Evolutionary conservation across 2,329 filamentous ascomycete species (phyloP).

Genomic region (Aureobasidium zeae): DNA sequence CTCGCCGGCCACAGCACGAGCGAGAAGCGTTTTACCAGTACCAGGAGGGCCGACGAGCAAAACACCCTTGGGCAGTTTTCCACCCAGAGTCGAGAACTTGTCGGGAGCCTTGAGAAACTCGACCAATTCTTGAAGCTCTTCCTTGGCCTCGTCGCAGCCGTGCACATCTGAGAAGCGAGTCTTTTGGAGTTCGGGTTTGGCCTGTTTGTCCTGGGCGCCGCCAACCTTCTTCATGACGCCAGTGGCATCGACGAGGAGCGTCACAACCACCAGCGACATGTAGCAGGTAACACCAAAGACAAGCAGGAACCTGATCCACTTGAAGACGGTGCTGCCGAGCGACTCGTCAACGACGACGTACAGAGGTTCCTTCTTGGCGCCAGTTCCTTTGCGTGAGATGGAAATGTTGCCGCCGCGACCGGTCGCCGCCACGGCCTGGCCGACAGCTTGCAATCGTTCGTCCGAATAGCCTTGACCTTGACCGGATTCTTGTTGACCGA

Average conservation of each 20-base stretch:
- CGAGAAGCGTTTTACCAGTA: slow-evolving; percentile 93
- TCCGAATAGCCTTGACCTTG: slow-evolving; percentile 41
- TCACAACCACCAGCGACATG: slow-evolving; percentile 66
- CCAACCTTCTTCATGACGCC: slow-evolving; percentile 71
- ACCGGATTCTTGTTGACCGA: slow-evolving; percentile 42
- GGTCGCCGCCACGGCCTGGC: slow-evolving; percentile 69
- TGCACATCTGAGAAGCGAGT: slow-evolving; percentile 90
- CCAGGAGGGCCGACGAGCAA: slow-evolving; percentile 90
- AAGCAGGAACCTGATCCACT: slow-evolving; percentile 80
- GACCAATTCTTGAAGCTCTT: slow-evolving; percentile 92
- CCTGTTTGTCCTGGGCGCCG: slow-evolving; percentile 65
- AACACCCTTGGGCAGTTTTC: slow-evolving; percentile 94
- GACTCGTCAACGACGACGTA: slow-evolving; percentile 95
- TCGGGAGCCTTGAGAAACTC: slow-evolving; percentile 93
- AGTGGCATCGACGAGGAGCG: slow-evolving; percentile 72
- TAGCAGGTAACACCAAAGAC: slow-evolving; percentile 74
- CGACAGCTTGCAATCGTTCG: slow-evolving; percentile 65
- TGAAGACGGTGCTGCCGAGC: slow-evolving; percentile 67
- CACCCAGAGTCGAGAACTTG: slow-evolving; percentile 85
- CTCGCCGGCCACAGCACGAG: slow-evolving; percentile 90
- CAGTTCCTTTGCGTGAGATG: slow-evolving; percentile 48
- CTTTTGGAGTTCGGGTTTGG: slow-evolving; percentile 84
- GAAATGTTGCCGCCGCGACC: slow-evolving; percentile 58
- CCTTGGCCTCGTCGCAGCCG: slow-evolving; percentile 95
- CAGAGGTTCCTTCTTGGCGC: slow-evolving; percentile 73